A percentile compares a stretch with the other conserved stretches of the same genome.
These are phyloP conservation scores for Sordariomycetes sp. DNA, from an alignment of 2,329 filamentous ascomycete species.

Conservation along the genomic window DNA sequence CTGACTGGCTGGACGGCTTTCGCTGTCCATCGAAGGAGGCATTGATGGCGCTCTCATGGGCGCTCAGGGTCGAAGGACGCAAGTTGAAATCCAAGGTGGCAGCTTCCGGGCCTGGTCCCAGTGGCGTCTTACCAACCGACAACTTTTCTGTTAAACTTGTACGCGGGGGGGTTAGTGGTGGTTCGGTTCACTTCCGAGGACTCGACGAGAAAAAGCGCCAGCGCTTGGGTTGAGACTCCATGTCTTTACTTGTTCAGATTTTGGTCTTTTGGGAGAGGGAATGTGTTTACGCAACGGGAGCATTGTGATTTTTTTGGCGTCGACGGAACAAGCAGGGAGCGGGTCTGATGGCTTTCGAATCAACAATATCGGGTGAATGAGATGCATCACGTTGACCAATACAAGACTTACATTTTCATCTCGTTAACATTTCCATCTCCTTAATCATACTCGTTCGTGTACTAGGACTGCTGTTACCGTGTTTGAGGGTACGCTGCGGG, in stretches of 20 bases:
- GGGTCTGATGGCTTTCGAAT: too few relatives aligned
- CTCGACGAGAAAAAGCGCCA: not conserved
- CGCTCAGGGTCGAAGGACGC: slow-evolving; percentile 28
- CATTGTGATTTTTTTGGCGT: not conserved
- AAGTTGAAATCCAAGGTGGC: not conserved
- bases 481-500: too few relatives aligned
- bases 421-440: too few relatives aligned
- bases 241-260: slow-evolving; percentile 1
- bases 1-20: slow-evolving; percentile 23
- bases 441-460: too few relatives aligned
- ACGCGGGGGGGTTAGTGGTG: not conserved
- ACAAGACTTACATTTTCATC: too few relatives aligned
- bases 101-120: not conserved
- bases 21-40: slow-evolving; percentile 31
- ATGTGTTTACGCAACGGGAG: not conserved
- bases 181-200: not conserved
- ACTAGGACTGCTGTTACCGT: too few relatives aligned
- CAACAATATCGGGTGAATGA: too few relatives aligned
- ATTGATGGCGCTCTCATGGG: slow-evolving; percentile 36
- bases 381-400: too few relatives aligned
- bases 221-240: slow-evolving; percentile 1
- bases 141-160: not conserved
- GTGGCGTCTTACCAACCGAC: not conserved
- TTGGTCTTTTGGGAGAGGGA: not conserved
- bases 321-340: slow-evolving; percentile 5